Conservation (phyloP, 2,329 filamentous ascomycete species). For the Lomentospora prolificans region DNA sequence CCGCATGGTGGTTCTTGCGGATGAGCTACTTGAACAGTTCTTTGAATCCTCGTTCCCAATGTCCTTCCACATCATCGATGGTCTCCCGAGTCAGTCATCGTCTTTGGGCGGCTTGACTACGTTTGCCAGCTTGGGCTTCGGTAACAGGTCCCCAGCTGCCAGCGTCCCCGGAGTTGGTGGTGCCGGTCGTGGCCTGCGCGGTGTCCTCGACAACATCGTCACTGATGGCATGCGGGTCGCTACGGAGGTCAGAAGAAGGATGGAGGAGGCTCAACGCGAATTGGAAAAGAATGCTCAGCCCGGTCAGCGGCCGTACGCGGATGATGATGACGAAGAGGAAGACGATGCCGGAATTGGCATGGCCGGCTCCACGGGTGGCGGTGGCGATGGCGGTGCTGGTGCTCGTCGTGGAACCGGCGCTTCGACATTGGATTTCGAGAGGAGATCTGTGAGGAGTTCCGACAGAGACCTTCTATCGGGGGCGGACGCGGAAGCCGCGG, state of each 20-base stretch:
- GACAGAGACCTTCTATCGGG: slow-evolving; percentile 66
- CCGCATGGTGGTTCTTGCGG: slow-evolving; percentile 94
- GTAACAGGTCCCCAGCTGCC: slow-evolving; percentile 16
- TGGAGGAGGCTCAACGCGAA: slow-evolving; percentile 93
- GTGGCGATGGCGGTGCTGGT: slow-evolving; percentile 27
- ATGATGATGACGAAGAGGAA: slow-evolving; percentile 51
- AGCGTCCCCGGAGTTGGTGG: slow-evolving; percentile 23
- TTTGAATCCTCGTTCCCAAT: slow-evolving; percentile 93
- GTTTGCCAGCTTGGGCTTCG: slow-evolving; percentile 63
- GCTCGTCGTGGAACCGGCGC: background rate
- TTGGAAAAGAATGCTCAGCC: slow-evolving; percentile 73
- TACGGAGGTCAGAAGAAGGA: slow-evolving; percentile 78
- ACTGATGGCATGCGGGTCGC: slow-evolving; percentile 96
- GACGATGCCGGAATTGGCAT: slow-evolving; percentile 28
- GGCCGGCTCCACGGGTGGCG: slow-evolving; percentile 12
- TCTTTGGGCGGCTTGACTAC: slow-evolving; percentile 53
- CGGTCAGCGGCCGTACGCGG: slow-evolving; percentile 55
- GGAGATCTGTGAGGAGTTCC: slow-evolving; percentile 53
- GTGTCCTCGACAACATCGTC: slow-evolving; percentile 94
- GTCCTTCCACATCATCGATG: slow-evolving; percentile 80
- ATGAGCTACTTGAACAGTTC: slow-evolving; percentile 91
- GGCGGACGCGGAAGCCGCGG: slow-evolving; percentile 58
- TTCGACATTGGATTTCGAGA: slow-evolving; percentile 40
- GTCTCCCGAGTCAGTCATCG: slow-evolving; percentile 42
- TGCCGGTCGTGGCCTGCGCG: slow-evolving; percentile 67